Evolutionary conservation across 805 yeast genomes (phyloP), one percentile per base, ranked within the genome.

Genomic region (Candida nonsorbophila): DNA sequence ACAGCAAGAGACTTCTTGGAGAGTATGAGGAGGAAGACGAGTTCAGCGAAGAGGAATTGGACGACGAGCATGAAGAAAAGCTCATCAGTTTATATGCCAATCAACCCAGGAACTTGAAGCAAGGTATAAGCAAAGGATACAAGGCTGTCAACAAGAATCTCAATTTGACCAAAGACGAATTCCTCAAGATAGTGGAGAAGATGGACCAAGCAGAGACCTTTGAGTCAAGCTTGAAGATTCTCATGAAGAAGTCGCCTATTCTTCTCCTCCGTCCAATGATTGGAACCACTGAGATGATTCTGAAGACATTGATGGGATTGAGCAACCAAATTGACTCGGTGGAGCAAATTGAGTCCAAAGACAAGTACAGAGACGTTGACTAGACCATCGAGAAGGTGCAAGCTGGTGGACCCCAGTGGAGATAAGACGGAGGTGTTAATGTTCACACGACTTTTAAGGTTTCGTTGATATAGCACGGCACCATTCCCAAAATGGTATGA

Each of bases 261-360:
- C 79, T 85, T 12, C 54, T 88, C 10, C 67, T 88, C 2, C 55
- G 96, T 24, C 96, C 97, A 2, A 69, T 86, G 37, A 86, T 88
- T 43, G 97, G 97, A 2, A 86, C 95, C 0, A 83, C 96, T 0
- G 96, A 86, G 50, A 95, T 94, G 0, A 67, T 88, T 5, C 80
- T 90, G 5, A 83, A 78, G 45, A 72, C 95, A 1, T 62, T 88
- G 28, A 70, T 85, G 59, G 97, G 97, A 1, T 67, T 88, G 6
- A 77, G 86, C 22, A 87, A 86, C 49, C 82, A 80, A 37, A 57
- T 88, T 19, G 90, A 85, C 49, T 80, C 87, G 2, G 65, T 66
- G 14, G 75, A 78, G 37, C 65, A 72, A 29, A 50, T 58, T 22
- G 76, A 74, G 34, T 63, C 78, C 4, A 70, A 71, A 30, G 94